Conservation (phyloP, 768 basidiomycete genomes). For the Suillus occidentalis region DNA sequence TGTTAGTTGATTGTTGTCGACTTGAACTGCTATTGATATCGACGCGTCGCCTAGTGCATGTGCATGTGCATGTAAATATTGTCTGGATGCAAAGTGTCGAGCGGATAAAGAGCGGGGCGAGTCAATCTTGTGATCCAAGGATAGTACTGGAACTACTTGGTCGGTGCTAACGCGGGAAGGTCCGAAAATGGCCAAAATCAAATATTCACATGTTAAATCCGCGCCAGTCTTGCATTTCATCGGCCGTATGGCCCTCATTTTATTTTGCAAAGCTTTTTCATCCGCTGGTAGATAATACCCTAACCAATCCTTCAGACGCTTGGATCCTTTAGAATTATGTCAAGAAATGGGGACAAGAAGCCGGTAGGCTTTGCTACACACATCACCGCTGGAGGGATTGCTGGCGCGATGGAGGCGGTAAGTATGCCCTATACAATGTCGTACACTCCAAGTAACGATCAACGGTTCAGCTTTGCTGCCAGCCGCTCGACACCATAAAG, state of each 20-base stretch:
- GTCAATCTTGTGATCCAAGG: neutral
- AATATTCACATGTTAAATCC: slow-evolving; percentile 35
- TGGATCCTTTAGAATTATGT: slow-evolving; percentile 37
- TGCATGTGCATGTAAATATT: neutral
- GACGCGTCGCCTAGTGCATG: neutral
- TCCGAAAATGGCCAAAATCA: slow-evolving; percentile 3
- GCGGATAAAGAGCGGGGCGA: slow-evolving; percentile 27
- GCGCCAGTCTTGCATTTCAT: slow-evolving; percentile 6
- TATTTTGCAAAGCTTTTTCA: neutral
- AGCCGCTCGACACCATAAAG: slow-evolving; percentile 98
- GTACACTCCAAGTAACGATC: neutral
- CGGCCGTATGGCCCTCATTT: slow-evolving; percentile 10
- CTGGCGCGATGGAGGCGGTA: slow-evolving; percentile 92
- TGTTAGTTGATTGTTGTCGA: neutral
- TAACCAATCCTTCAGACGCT: slow-evolving; percentile 5
- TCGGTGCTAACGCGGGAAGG: slow-evolving; percentile 24
- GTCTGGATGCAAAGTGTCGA: neutral
- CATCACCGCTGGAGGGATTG: slow-evolving; percentile 91
- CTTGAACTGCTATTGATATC: neutral
- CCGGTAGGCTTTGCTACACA: slow-evolving; percentile 86
- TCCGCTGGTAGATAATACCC: neutral
- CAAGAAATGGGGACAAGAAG: slow-evolving; percentile 62
- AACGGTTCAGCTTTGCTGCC: slow-evolving; percentile 64
- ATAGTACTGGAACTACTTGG: neutral
- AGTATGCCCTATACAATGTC: slow-evolving; percentile 21